These are phyloP conservation scores for Stellera chamaejasme DNA, from an alignment of 345 rosid species.

Conservation along the genomic window DNA sequence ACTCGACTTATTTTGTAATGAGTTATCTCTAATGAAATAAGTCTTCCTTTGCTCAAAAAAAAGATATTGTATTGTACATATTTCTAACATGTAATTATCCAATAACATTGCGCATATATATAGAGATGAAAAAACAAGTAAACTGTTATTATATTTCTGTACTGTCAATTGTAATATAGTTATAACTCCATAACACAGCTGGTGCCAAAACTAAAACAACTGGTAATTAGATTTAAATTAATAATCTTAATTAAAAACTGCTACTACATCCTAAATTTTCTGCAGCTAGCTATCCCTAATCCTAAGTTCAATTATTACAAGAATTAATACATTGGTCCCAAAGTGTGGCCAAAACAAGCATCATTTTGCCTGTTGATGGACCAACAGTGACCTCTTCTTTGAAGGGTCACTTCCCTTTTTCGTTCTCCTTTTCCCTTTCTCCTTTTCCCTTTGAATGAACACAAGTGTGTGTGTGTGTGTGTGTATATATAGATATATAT, in stretches of 20 bases:
- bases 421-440: neutral
- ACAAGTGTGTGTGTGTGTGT: neutral
- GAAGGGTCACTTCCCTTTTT: conserved; percentile 14
- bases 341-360: conserved; percentile 12
- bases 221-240: conserved; percentile 12
- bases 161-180: too few relatives aligned
- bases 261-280: conserved; percentile 1
- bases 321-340: conserved; percentile 18
- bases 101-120: too few relatives aligned
- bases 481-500: neutral
- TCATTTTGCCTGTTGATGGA: conserved; percentile 22
- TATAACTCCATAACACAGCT: neutral
- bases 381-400: conserved; percentile 21
- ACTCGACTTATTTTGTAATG: too few relatives aligned
- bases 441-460: conserved; percentile 15
- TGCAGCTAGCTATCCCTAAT: conserved; percentile 17
- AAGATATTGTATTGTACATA: too few relatives aligned
- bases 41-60: too few relatives aligned
- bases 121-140: too few relatives aligned
- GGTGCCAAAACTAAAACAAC: conserved; percentile 13
- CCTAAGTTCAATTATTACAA: conserved; percentile 30
- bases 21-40: too few relatives aligned
- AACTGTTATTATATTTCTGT: too few relatives aligned
- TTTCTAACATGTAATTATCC: too few relatives aligned
- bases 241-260: conserved; percentile 14